Evolutionary conservation across 2,329 filamentous ascomycete genomes (phyloP).

Genomic region (Alternaria brassicicola): DNA sequence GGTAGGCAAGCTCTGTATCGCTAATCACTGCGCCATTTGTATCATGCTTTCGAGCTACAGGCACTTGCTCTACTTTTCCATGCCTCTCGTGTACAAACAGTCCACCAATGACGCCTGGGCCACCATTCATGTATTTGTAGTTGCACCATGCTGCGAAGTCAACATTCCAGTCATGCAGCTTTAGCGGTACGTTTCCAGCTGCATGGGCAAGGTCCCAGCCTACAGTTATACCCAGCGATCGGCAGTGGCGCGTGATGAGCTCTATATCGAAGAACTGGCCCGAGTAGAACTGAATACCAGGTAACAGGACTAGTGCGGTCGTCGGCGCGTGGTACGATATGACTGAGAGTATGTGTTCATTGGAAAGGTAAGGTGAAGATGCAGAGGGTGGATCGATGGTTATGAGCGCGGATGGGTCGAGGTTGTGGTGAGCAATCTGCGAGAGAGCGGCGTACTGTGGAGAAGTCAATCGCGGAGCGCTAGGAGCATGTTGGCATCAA

Average conservation of each 20-base stretch:
- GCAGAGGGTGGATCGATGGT: conserved; percentile 67
- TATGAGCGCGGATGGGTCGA: conserved; percentile 72
- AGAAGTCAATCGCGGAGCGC: not conserved
- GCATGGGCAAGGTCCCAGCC: conserved; percentile 92
- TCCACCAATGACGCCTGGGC: conserved; percentile 80
- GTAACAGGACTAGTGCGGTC: conserved; percentile 78
- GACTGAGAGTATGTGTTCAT: conserved; percentile 70
- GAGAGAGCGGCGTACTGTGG: conserved; percentile 79
- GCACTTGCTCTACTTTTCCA: conserved; percentile 57
- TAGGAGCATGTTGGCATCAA: not conserved
- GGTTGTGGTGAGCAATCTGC: conserved; percentile 73
- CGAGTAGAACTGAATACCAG: conserved; percentile 90
- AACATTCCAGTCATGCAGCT: conserved; percentile 85
- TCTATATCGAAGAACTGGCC: conserved; percentile 87
- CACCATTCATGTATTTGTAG: conserved; percentile 92
- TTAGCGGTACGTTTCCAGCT: conserved; percentile 79
- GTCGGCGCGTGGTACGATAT: conserved; percentile 77
- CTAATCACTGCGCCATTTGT: conserved; percentile 37
- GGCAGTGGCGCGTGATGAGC: conserved; percentile 78
- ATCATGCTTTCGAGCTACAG: conserved; percentile 1
- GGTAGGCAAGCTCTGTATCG: conserved; percentile 56
- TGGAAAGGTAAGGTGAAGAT: conserved; percentile 66
- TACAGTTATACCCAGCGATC: conserved; percentile 71
- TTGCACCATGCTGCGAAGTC: conserved; percentile 94
- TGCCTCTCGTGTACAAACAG: conserved; percentile 81